Evolutionary conservation across 495 filamentous ascomycete species (phyloP).

Genomic region (Parmelia sp.): DNA sequence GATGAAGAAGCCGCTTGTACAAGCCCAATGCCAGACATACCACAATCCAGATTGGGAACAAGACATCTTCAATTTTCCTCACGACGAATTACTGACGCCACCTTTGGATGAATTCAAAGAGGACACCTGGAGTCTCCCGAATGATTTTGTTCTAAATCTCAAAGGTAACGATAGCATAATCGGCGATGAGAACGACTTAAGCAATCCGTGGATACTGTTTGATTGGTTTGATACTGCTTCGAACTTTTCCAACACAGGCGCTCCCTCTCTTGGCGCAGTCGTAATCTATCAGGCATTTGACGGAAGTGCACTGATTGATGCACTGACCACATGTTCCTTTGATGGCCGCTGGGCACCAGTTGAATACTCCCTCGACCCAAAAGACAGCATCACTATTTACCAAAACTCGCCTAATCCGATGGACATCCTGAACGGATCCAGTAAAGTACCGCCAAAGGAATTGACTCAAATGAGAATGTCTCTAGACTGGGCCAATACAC

Average conservation of each 20-base stretch:
- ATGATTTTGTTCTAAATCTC: constrained; percentile 14
- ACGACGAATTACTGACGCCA: constrained; percentile 18
- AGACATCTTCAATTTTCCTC: constrained; percentile 12
- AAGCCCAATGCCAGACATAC: constrained; percentile 17
- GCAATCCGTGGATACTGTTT: constrained; percentile 9
- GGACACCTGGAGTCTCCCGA: constrained; percentile 12
- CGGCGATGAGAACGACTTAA: background rate
- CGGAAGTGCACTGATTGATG: background rate
- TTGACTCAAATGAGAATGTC: constrained; percentile 17
- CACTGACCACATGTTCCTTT: constrained; percentile 15
- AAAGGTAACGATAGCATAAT: constrained; percentile 9
- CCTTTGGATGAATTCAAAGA: constrained; percentile 15
- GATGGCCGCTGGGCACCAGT: constrained; percentile 21
- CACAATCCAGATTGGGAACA: constrained; percentile 14
- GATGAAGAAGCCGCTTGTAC: constrained; percentile 13
- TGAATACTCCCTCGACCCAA: constrained; percentile 17
- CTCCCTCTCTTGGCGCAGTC: constrained; percentile 18
- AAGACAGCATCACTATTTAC: constrained; percentile 14
- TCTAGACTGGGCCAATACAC: constrained; percentile 17
- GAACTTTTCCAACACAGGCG: constrained; percentile 11
- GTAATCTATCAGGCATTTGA: constrained; percentile 1
- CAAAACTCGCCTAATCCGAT: constrained; percentile 20
- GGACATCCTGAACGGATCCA: constrained; percentile 16
- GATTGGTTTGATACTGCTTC: constrained; percentile 19
- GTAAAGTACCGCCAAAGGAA: constrained; percentile 8